Evolutionary conservation across 192 early-diverging fungal species (phyloP).

Genomic region (Mortierella alpina): DNA sequence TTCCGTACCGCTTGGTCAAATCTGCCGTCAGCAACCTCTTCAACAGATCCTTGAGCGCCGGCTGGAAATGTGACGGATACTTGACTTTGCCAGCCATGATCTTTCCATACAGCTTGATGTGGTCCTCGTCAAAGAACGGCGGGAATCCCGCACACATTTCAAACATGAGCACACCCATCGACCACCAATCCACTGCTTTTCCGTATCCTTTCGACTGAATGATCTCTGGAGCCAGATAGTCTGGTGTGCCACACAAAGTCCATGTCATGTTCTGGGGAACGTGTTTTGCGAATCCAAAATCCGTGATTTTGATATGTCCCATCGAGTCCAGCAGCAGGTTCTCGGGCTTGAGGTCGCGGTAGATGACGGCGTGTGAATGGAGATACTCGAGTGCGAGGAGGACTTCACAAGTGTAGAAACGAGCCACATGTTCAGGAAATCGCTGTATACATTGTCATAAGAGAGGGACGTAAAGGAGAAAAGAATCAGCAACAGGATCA

Average conservation of each 20-base stretch:
- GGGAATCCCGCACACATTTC: conserved; percentile 97
- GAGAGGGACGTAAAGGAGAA: neutral
- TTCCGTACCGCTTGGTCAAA: conserved; percentile 87
- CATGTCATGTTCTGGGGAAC: conserved; percentile 82
- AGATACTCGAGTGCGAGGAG: conserved; percentile 90
- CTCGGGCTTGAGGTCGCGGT: conserved; percentile 93
- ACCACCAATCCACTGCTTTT: conserved; percentile 96
- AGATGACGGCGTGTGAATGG: conserved; percentile 87
- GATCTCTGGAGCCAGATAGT: conserved; percentile 89
- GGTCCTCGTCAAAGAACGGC: conserved; percentile 96
- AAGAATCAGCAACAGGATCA: neutral
- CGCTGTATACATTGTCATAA: conserved; percentile 48
- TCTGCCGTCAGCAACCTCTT: conserved; percentile 84
- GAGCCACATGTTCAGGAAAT: conserved; percentile 88
- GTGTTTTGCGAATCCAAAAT: conserved; percentile 90
- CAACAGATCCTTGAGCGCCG: conserved; percentile 84
- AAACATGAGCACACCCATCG: conserved; percentile 91
- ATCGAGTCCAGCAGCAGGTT: conserved; percentile 79
- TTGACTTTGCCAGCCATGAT: conserved; percentile 85
- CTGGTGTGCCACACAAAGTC: conserved; percentile 88
- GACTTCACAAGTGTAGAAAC: conserved; percentile 92
- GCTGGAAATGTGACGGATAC: conserved; percentile 90
- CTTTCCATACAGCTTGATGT: conserved; percentile 93
- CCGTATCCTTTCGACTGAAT: conserved; percentile 95
- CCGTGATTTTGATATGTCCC: conserved; percentile 89